Conservation (phyloP, 2,329 filamentous ascomycete genomes). For the Diplodia scrobiculata region DNA sequence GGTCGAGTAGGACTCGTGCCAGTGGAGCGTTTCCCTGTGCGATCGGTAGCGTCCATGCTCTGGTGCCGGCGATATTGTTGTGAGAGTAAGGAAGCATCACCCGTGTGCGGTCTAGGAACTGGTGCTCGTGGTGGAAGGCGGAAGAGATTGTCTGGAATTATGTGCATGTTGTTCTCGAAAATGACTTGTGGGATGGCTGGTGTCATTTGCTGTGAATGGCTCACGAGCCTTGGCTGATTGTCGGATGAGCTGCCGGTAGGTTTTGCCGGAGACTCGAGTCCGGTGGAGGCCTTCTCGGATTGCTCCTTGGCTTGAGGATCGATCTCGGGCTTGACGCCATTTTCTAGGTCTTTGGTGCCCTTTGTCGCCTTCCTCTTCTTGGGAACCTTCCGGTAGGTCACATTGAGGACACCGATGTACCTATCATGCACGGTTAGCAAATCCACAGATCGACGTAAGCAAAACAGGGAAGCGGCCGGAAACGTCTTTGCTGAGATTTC, state of each 20-base stretch:
- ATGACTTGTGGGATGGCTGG: constrained; percentile 80
- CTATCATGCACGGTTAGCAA: constrained; percentile 54
- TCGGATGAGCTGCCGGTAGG: constrained; percentile 32
- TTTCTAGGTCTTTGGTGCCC: constrained; percentile 20
- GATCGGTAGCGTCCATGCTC: constrained; percentile 37
- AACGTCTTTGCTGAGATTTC: constrained; percentile 46
- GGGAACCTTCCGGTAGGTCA: constrained; percentile 84
- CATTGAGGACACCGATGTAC: constrained; percentile 95
- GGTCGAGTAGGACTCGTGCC: constrained; percentile 41
- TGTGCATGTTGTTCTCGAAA: constrained; percentile 91
- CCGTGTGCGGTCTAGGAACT: constrained; percentile 35
- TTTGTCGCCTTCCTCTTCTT: constrained; percentile 58
- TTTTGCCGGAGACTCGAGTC: constrained; percentile 29
- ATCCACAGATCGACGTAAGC: constrained; percentile 23
- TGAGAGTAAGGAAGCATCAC: constrained; percentile 39
- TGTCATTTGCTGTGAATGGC: constrained; percentile 74
- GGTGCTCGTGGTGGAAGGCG: constrained; percentile 57
- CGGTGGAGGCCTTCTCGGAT: constrained; percentile 7
- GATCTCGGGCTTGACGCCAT: constrained; percentile 8
- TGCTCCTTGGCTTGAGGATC: constrained; percentile 7
- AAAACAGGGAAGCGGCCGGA: constrained; percentile 1
- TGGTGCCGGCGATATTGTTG: constrained; percentile 43
- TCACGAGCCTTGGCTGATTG: constrained; percentile 57
- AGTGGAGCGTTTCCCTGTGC: constrained; percentile 30
- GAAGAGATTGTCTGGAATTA: constrained; percentile 82